phyloP scores from a whole-genome alignment of 192 early-diverging fungal genomes.

The Backusella parvicylindrica region DNA sequence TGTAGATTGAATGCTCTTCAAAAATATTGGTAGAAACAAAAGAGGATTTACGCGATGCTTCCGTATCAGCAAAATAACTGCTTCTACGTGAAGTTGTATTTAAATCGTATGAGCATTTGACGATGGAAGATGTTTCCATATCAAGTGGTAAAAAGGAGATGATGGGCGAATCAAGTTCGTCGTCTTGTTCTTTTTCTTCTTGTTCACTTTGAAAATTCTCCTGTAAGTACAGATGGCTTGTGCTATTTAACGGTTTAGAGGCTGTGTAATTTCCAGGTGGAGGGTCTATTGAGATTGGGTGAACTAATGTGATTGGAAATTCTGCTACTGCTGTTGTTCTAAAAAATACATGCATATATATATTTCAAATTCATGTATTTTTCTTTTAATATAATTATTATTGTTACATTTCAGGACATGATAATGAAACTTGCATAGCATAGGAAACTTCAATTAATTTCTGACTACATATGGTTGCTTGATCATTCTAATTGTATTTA shows the following conservation, averaged over 20 bases:
- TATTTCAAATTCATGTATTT: neutral
- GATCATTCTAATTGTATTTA: neutral
- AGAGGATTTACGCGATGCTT: neutral
- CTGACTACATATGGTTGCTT: neutral
- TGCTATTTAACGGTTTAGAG: neutral
- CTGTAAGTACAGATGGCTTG: neutral
- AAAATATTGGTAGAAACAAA: neutral
- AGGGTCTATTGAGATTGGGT: constrained; percentile 18
- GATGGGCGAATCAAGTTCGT: neutral
- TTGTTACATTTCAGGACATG: neutral
- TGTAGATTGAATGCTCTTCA: neutral
- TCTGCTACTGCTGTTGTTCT: constrained; percentile 14
- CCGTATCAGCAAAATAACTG: neutral
- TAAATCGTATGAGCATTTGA: neutral
- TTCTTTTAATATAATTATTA: neutral
- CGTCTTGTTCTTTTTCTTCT: neutral
- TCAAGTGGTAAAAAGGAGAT: neutral
- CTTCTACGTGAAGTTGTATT: neutral
- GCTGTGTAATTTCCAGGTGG: constrained; percentile 6
- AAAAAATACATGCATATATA: neutral
- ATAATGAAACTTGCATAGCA: neutral
- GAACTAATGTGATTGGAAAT: constrained; percentile 9
- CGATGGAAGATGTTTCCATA: neutral
- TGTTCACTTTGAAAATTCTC: neutral
- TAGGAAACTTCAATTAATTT: constrained; percentile 12